Percentiles rank a stretch among this genome's conserved stretches.
Conservation (phyloP, 2,329 filamentous ascomycete genomes). For the Fusarium sp. region DNA sequence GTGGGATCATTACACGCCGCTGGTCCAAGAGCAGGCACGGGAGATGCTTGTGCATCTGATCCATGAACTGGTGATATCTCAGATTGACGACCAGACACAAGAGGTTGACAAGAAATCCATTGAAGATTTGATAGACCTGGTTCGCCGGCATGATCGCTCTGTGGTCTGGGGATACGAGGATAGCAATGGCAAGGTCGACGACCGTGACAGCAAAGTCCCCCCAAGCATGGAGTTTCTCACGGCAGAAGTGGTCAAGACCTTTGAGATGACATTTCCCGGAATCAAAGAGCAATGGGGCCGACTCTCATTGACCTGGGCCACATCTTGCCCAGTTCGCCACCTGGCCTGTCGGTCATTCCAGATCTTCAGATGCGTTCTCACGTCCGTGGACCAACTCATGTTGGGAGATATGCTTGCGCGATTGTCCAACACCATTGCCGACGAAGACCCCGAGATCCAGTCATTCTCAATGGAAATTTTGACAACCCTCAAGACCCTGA, state of each 20-base stretch:
- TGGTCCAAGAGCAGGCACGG: slow-evolving; percentile 95
- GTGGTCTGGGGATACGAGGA: slow-evolving; percentile 97
- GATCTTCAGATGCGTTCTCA: slow-evolving; percentile 94
- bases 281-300: slow-evolving; percentile 94
- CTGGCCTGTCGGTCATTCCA: slow-evolving; percentile 98
- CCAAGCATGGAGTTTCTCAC: slow-evolving; percentile 90
- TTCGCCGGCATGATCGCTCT: slow-evolving; percentile 85
- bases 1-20: slow-evolving; percentile 96
- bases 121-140: slow-evolving; percentile 88
- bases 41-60: slow-evolving; percentile 99
- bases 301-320: slow-evolving; percentile 94
- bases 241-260: slow-evolving; percentile 85
- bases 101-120: slow-evolving; percentile 78
- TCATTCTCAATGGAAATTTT: slow-evolving; percentile 98
- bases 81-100: slow-evolving; percentile 79
- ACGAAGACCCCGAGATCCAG: slow-evolving; percentile 94
- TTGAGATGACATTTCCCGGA: slow-evolving; percentile 86
- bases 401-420: slow-evolving; percentile 96
- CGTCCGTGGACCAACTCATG: slow-evolving; percentile 92
- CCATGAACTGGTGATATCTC: slow-evolving; percentile 90
- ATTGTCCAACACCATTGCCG: slow-evolving; percentile 96
- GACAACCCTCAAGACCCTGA: slow-evolving; percentile 92
- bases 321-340: slow-evolving; percentile 94
- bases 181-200: slow-evolving; percentile 83
- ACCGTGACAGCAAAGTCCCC: slow-evolving; percentile 85